Percentiles rank a stretch among this genome's conserved stretches.
Conservation (phyloP, 2,329 filamentous ascomycete genomes). For the Aureobasidium sp. region DNA sequence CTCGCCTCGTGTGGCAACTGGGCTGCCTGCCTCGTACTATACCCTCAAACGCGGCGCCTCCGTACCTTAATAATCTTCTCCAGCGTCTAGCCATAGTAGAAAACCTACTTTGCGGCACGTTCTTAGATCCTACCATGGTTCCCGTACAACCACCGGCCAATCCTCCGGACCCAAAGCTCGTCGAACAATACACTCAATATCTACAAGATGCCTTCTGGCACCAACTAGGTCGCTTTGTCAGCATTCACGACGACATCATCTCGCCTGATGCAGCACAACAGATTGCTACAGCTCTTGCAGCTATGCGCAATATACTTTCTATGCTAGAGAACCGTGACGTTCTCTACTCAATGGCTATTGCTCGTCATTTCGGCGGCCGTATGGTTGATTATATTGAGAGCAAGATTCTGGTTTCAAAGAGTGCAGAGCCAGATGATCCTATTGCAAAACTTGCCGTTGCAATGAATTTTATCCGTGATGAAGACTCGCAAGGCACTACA, state of each 20-base stretch:
- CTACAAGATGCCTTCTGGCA: slow-evolving; percentile 62
- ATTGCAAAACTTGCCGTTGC: slow-evolving; percentile 42
- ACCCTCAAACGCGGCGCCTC: slow-evolving; percentile 23
- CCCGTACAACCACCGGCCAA: slow-evolving; percentile 37
- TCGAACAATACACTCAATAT: slow-evolving; percentile 13
- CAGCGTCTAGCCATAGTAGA: slow-evolving; percentile 71
- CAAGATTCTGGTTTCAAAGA: slow-evolving; percentile 21
- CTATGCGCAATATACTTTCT: slow-evolving; percentile 65
- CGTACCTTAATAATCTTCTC: slow-evolving; percentile 48
- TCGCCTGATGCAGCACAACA: slow-evolving; percentile 2
- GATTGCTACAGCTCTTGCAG: slow-evolving; percentile 42
- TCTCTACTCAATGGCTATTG: slow-evolving; percentile 79
- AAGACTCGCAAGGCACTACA: slow-evolving; percentile 39
- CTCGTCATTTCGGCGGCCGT: slow-evolving; percentile 64
- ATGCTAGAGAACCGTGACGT: slow-evolving; percentile 83
- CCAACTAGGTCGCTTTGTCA: slow-evolving; percentile 64
- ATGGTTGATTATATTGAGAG: slow-evolving; percentile 35
- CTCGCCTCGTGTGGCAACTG: slow-evolving; percentile 54
- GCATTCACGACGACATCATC: slow-evolving; percentile 50
- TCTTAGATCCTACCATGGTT: slow-evolving; percentile 55
- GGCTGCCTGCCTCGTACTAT: slow-evolving; percentile 40
- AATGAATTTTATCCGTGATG: slow-evolving; percentile 41
- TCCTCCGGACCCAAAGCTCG: slow-evolving; percentile 19
- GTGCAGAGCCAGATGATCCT: slow-evolving; percentile 33
- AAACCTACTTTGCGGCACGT: slow-evolving; percentile 65